Evolutionary conservation across 1,139 yeast genomes (phyloP).

Genomic region (Wickerhamiella infanticola): DNA sequence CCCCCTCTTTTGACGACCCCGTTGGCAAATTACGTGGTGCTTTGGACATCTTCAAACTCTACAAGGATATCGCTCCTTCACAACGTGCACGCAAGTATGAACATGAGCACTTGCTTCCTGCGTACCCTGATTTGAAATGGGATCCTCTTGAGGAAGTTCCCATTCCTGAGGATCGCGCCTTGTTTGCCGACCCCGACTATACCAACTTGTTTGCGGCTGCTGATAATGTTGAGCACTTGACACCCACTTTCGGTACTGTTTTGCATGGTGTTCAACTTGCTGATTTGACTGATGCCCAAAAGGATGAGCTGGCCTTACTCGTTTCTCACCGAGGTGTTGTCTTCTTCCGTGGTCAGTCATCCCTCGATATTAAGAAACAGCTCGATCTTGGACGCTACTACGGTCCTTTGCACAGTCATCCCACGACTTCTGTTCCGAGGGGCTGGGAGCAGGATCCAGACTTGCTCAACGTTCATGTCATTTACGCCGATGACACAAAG

Average conservation of each 20-base stretch:
- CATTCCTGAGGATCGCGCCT: constrained; percentile 12
- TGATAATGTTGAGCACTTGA: constrained; percentile 25
- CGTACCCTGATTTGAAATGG: constrained; percentile 21
- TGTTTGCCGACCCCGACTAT: constrained; percentile 34
- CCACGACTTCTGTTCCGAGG: constrained; percentile 55
- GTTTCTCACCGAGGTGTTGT: constrained; percentile 52
- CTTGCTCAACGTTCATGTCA: constrained; percentile 46
- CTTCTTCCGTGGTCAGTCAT: constrained; percentile 48
- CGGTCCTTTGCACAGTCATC: constrained; percentile 60
- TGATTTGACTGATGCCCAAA: constrained; percentile 33
- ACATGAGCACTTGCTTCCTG: constrained; percentile 19
- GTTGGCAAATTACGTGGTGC: background rate
- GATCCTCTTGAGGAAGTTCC: constrained; percentile 9
- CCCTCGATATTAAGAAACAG: constrained; percentile 35
- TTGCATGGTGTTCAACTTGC: constrained; percentile 43
- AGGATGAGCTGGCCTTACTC: constrained; percentile 45
- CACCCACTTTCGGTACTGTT: constrained; percentile 53
- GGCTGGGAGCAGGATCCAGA: constrained; percentile 22
- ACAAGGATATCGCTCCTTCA: background rate
- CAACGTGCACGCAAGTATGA: constrained; percentile 13
- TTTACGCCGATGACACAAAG: constrained; percentile 26
- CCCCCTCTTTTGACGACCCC: background rate
- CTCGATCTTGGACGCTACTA: constrained; percentile 47
- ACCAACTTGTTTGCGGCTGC: constrained; percentile 29
- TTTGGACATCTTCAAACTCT: background rate